Base-by-base conservation (phyloP, 176 grass and related monocot genomes). In the Rhynchospora pubera region DNA sequence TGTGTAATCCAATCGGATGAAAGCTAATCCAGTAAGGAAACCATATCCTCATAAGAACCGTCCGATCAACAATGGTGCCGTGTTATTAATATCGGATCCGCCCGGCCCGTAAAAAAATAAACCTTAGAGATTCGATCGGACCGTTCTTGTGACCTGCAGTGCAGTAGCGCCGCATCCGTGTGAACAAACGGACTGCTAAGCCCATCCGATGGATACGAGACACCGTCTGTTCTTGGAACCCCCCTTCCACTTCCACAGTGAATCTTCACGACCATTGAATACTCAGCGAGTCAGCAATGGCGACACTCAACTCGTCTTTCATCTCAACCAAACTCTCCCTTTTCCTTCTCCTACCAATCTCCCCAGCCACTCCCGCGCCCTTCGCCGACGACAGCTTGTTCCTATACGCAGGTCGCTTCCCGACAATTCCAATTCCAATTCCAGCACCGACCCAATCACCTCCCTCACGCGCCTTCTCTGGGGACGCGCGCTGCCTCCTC, bases 381-480 rank as follows among this genome's bases (percentile, higher is more conserved):
- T 62, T 16, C 84, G 28, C 48, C 21, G 43, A 23, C 78, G 56
- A 13, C 56, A 53, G 9, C 53, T 32, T 21, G 16, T 24, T n/a
- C 10, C 34, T 22, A 58, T 43, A 26, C 11, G 23, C 30, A 65
- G 57, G 71, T 75, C 71, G 5, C 71, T 75, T 8, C 43, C 77
- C 45, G 24, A 81, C 76, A 0, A 85, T 57, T 21, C 81, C 39
- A 21, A 28, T 23, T n/a, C n/a, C n/a, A n/a, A n/a, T n/a, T n/a
- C n/a, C n/a, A n/a, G n/a, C n/a, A n/a, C 55, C 12, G 84, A 83
- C 18, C 88, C 80, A 14, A 59, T 90, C 60, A 86, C 84, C 13
- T 51, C 88, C 80, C 57, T 86, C 26, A 85, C 84, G 12, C 84
- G 84, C 26, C 81, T 86, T 30, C 70, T 86, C 44, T 90, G 88